Evolutionary conservation across 257 asterid genomes (phyloP).

Genomic region (Capsicum rhomboideum): DNA sequence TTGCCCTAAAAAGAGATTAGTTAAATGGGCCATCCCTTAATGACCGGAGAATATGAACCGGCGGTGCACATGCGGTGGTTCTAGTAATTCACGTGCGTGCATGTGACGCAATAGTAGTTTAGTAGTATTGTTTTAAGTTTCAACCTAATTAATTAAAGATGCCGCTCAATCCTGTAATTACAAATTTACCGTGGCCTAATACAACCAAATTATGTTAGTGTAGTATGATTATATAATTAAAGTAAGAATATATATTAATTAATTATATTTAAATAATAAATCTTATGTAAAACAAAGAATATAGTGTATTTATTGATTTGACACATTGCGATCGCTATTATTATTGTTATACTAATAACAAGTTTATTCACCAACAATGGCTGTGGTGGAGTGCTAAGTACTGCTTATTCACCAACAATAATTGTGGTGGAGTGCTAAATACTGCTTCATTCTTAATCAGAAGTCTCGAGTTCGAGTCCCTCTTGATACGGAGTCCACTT

Average conservation of each 20-base stretch:
- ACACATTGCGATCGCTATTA: too few relatives aligned
- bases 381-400: too few relatives aligned
- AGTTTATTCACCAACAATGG: too few relatives aligned
- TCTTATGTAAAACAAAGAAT: background rate
- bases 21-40: background rate
- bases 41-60: conserved; percentile 7
- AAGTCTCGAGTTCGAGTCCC: too few relatives aligned
- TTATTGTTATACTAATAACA: background rate
- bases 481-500: too few relatives aligned
- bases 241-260: background rate
- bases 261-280: too few relatives aligned
- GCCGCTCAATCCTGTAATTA: conserved; percentile 9
- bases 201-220: background rate
- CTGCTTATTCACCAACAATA: too few relatives aligned
- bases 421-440: too few relatives aligned
- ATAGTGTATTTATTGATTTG: background rate
- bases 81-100: conserved; percentile 23
- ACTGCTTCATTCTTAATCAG: too few relatives aligned
- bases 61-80: conserved; percentile 23
- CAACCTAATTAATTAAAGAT: background rate
- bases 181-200: background rate
- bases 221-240: background rate
- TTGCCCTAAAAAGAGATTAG: background rate
- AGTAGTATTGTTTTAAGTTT: background rate
- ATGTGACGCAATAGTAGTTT: conserved; percentile 15